phyloP scores from a whole-genome alignment of 495 filamentous ascomycete species.

The Immersiella caudata region DNA sequence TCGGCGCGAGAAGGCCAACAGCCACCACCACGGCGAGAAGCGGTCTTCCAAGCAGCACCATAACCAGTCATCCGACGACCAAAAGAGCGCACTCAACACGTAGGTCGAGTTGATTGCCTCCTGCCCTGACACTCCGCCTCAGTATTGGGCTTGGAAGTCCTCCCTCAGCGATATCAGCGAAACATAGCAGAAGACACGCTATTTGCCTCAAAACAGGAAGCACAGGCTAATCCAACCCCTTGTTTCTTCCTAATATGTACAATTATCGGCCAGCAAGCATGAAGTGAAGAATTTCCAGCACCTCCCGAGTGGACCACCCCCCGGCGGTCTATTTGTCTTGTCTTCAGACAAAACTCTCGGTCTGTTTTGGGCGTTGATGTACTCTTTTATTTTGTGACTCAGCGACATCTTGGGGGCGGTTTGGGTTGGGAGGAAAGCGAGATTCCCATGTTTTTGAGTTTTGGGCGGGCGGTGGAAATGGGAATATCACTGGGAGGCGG shows the following conservation, averaged over 20 bases:
- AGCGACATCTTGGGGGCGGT: slow-evolving; percentile 1
- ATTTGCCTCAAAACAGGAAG: background rate
- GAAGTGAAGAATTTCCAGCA: slow-evolving; percentile 5
- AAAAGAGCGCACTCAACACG: slow-evolving; percentile 24
- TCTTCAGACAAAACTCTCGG: slow-evolving; percentile 13
- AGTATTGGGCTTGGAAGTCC: no score
- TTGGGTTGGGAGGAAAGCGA: background rate
- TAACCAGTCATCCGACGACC: slow-evolving; percentile 30
- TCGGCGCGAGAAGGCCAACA: slow-evolving; percentile 70
- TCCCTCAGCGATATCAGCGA: background rate
- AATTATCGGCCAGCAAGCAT: slow-evolving; percentile 24
- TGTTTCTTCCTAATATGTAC: slow-evolving; percentile 17
- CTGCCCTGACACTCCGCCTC: no score
- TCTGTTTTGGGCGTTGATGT: background rate
- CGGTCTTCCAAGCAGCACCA: slow-evolving; percentile 40
- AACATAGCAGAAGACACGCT: slow-evolving; percentile 1
- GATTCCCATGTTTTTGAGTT: background rate
- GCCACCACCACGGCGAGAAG: slow-evolving; percentile 44
- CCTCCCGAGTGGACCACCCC: background rate
- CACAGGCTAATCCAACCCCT: slow-evolving; percentile 2
- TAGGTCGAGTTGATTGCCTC: no score
- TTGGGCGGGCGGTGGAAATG: background rate
- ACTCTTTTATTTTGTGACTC: slow-evolving; percentile 10
- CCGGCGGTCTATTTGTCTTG: slow-evolving; percentile 4
- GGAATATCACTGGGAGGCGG: slow-evolving; percentile 10